Evolutionary conservation across 1,284 basidiomycete genomes (phyloP), one percentile per base, ranked within the genome.

Genomic region (Phaffia rhodozyma): DNA sequence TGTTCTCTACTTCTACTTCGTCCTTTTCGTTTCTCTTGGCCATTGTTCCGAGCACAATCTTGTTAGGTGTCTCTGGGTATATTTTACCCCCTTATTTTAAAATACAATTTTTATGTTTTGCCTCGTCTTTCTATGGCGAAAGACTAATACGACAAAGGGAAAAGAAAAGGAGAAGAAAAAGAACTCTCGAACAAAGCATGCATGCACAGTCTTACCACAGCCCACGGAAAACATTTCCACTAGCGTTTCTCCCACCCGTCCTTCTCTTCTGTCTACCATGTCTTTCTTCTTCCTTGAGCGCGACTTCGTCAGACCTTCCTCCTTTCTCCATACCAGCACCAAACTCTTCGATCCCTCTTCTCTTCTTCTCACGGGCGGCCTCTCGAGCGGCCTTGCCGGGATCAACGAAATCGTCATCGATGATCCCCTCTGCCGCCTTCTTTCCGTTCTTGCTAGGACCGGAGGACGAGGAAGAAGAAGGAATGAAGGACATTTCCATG

Each of bases 251-350:
- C 1, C 60, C 64, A 13, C 64, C 64, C 38, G 60, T 66, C 64
- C 64, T 61, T n/a, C 64, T 56, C 60, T 66, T 66, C 60, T 56
- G 53, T 32, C 64, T 61, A 23, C 64, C 64, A 16, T 54, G 51
- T 47, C 55, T 61, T 30, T 61, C 60, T 54, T 66, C 64, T 49
- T 56, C 67, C 78, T 80, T 71, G 69, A 86, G 85, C 47, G 73
- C 78, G 70, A 83, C 72, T 65, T 79, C 79, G 13, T 73, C 72
- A 32, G 81, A 81, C 60, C 79, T 79, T 1, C 81, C 80, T 9
- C 87, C 89, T 73, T 81, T 86, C 79, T 91, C 91, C 84, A 91
- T 79, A 32, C 87, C 91, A 55, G 82, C 86, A 56, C 86, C 93
- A 74, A 91, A 94, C 66, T 75, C 79, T 73, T 92, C 87, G 50